Evolutionary conservation across 345 rosid genomes (phyloP), one percentile per base, ranked within the genome.

Genomic region (Ceriops tagal): DNA sequence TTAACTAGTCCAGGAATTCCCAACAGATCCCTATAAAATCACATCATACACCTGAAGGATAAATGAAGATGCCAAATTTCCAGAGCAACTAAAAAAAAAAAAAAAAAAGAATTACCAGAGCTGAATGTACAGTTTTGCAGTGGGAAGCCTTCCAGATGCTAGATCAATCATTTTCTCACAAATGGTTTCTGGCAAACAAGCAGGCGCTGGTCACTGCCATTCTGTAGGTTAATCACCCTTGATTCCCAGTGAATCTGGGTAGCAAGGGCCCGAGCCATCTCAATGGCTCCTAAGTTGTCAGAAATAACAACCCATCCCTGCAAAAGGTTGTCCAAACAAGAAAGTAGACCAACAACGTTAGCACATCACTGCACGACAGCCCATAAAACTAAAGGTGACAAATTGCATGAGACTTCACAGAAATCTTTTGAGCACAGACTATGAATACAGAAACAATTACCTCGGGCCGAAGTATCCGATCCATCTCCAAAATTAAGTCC

Each of bases 181-280:
- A 92, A 92, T 20, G 92, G 99, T 72, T 92, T 92, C 77, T 92
- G 96, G 82, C 99, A 92, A 78, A 95, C 97, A 52, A 95, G 98
- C 68, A 92, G 86, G 56, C 99, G 85, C 78, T 95, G 92, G 79
- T 95, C 98, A 65, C 91, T 89, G 70, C 98, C 99, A 71, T 90
- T 93, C 78, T 95, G 97, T 71, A 89, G 84, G 83, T 90, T 96
- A 16, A 92, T 90, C 76, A 92, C 91, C 72, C 99, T 82, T 75
- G 98, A 97, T 87, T 95, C 98, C 99, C 98, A 95, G 22, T 87
- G 89, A 18, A 95, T 79, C 70, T 89, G 87, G 26, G 93, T 79
- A 53, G 89, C 90, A 62, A 92, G 82, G 71, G 78, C 73, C 9
- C 97, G 86, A 34, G 93, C 96, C 85, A 83, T 81, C 84, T 90